Evolutionary conservation across 306 rosid genomes (phyloP).

Genomic region (Castanea mollissima): DNA sequence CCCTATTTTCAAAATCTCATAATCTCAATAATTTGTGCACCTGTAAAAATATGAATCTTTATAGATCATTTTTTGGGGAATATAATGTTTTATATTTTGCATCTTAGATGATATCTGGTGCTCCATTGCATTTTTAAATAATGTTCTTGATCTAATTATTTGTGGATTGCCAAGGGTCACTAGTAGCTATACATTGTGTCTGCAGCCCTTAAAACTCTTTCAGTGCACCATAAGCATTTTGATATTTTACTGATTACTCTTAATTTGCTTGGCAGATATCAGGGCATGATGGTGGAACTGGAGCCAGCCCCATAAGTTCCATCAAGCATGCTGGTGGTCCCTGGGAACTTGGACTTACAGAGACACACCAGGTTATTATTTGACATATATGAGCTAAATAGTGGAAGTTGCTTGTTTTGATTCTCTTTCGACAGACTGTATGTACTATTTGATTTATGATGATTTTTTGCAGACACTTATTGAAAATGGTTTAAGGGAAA

Average conservation of each 20-base stretch:
- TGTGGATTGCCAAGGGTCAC: not conserved
- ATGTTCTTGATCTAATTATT: not conserved
- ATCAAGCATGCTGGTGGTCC: constrained; percentile 99
- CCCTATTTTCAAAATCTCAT: not conserved
- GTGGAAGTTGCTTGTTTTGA: constrained; percentile 18
- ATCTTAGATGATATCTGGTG: not conserved
- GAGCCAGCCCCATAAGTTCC: constrained; percentile 99
- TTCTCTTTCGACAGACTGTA: constrained; percentile 10
- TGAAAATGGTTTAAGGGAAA: constrained; percentile 92
- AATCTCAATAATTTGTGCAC: not conserved
- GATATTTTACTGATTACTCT: not conserved
- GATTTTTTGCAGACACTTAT: constrained; percentile 63
- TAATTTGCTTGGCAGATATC: constrained; percentile 61
- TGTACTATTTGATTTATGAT: constrained; percentile 23
- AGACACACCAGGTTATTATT: constrained; percentile 85
- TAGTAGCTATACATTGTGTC: not conserved
- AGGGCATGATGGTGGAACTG: constrained; percentile 98
- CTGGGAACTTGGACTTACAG: constrained; percentile 98
- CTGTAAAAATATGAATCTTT: not conserved
- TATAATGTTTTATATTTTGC: not conserved
- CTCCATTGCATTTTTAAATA: not conserved
- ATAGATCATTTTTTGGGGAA: not conserved
- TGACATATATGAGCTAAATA: constrained; percentile 17
- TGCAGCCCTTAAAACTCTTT: not conserved
- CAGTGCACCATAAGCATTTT: not conserved